phyloP scores from a whole-genome alignment of 1,284 basidiomycete species.

The Taiwanofungus camphoratus region DNA sequence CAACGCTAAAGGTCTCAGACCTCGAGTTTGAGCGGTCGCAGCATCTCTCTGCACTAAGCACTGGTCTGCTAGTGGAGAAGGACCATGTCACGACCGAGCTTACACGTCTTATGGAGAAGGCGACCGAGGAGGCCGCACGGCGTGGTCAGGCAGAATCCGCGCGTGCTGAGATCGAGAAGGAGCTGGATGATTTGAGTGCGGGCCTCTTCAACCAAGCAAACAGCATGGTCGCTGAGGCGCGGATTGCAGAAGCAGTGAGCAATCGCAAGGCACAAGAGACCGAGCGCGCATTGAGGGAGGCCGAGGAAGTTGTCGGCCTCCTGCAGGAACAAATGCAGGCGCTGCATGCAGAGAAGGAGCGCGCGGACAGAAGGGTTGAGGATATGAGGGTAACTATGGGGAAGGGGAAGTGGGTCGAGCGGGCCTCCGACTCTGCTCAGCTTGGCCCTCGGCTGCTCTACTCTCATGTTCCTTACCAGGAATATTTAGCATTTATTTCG shows the following conservation, averaged over 20 bases:
- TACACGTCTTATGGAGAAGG: slow-evolving; percentile 88
- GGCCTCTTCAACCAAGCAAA: slow-evolving; percentile 85
- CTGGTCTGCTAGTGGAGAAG: slow-evolving; percentile 90
- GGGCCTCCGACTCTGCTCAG: slow-evolving; percentile 14
- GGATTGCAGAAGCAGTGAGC: slow-evolving; percentile 67
- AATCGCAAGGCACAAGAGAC: slow-evolving; percentile 80
- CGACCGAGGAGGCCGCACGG: slow-evolving; percentile 89
- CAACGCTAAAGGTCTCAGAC: slow-evolving; percentile 58
- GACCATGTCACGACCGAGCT: slow-evolving; percentile 88
- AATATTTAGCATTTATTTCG: slow-evolving; percentile 79
- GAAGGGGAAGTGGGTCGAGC: slow-evolving; percentile 64
- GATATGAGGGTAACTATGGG: slow-evolving; percentile 49
- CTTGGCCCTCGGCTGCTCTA: slow-evolving; percentile 45
- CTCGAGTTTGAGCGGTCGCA: slow-evolving; percentile 73
- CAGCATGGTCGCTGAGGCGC: slow-evolving; percentile 90
- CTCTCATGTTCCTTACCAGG: slow-evolving; percentile 76
- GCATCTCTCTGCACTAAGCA: slow-evolving; percentile 76
- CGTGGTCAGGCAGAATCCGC: slow-evolving; percentile 88
- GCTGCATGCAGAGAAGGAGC: slow-evolving; percentile 59
- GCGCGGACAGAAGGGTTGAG: slow-evolving; percentile 43
- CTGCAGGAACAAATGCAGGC: slow-evolving; percentile 85
- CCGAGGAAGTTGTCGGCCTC: slow-evolving; percentile 80
- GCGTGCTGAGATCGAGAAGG: slow-evolving; percentile 77
- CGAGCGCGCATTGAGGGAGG: slow-evolving; percentile 75
- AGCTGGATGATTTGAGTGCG: slow-evolving; percentile 91